Base-by-base conservation (phyloP, 2,329 filamentous ascomycete species). In the Pseudonectria buxi region DNA sequence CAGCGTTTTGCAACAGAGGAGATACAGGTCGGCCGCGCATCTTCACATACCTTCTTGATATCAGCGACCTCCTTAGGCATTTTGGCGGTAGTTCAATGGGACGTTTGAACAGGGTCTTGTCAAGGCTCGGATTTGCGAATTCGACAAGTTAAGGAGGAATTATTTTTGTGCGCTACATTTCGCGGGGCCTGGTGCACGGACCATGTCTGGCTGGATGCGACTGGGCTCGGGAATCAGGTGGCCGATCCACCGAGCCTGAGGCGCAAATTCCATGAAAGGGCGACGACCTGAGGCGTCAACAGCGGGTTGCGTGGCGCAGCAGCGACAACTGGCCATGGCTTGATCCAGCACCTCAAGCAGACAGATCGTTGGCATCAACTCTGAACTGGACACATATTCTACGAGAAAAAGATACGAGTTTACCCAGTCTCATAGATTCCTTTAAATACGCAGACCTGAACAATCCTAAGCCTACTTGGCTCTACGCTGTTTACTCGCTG, bases 11-110 rank as follows among this genome's bases (percentile, higher is more conserved):
- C 14, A 15, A 10, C n/a, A 28, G 24, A 25, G 26, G 24, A 29
- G 25, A 53, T 45, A 15, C 10, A 28, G 25, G 31, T 10, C 13
- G 9, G 28, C 32, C 12, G 11, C 4, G 26, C 26, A 15, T 25
- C 28, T 16, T 14, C 25, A 6, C 67, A 42, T 62, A 82, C 78
- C 72, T 80, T 74, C 76, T 98, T 96, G 81, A 96, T 96, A 69
- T 96, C 92, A 67, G 81, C 86, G 70, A 95, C 84, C 86, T 96
- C 88, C 65, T 81, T 78, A 82, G 92, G 90, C 92, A 98, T 98
- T 71, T 74, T 94, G 86, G 71, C 72, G 71, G 74, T 67, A 39
- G 44, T 53, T 51, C 44, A 51, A 52, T 46, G 39, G 37, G 44
- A 52, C 44, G 44, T 31, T 54, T 52, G 42, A 47, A 53, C 40